Evolutionary conservation across 139 green algal species (phyloP).

Genomic region (Micractinium sp.): DNA sequence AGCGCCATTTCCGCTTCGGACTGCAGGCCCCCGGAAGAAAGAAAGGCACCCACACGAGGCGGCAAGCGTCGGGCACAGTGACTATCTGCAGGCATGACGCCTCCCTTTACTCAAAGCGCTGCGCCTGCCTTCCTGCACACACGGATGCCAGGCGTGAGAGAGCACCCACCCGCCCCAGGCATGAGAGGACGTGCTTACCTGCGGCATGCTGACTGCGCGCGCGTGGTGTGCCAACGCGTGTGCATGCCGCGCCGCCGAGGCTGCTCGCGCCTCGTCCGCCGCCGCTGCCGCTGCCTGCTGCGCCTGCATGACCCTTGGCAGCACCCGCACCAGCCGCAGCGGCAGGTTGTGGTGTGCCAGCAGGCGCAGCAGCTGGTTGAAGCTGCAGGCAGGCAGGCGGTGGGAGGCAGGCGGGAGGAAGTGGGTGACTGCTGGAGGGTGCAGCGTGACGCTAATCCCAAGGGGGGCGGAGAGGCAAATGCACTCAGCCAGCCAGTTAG

Average conservation of each 20-base stretch:
- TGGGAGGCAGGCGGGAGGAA: not conserved
- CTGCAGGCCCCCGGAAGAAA: not conserved
- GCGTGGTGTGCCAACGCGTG: not conserved
- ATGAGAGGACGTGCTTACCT: not conserved
- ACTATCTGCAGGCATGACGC: too few species aligned
- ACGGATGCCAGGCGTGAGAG: not conserved
- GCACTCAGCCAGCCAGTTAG: too few species aligned
- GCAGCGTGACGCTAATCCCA: too few species aligned
- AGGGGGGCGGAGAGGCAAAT: too few species aligned
- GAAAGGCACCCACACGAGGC: too few species aligned
- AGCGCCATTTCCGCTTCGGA: constrained; percentile 28
- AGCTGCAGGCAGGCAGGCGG: not conserved
- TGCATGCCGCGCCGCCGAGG: not conserved
- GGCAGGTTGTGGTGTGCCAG: constrained; percentile 41
- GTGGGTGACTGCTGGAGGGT: too few species aligned
- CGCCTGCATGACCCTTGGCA: constrained; percentile 8
- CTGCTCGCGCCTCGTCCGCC: not conserved
- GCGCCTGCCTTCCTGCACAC: too few species aligned
- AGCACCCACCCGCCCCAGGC: not conserved
- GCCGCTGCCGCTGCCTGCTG: not conserved
- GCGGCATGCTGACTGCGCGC: not conserved
- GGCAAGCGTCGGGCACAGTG: too few species aligned
- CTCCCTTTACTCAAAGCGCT: too few species aligned
- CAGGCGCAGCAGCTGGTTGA: constrained; percentile 41
- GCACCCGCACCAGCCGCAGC: constrained; percentile 19